These are phyloP conservation scores for Candida insectorum DNA, from an alignment of 805 yeast species.

Conservation along the genomic window DNA sequence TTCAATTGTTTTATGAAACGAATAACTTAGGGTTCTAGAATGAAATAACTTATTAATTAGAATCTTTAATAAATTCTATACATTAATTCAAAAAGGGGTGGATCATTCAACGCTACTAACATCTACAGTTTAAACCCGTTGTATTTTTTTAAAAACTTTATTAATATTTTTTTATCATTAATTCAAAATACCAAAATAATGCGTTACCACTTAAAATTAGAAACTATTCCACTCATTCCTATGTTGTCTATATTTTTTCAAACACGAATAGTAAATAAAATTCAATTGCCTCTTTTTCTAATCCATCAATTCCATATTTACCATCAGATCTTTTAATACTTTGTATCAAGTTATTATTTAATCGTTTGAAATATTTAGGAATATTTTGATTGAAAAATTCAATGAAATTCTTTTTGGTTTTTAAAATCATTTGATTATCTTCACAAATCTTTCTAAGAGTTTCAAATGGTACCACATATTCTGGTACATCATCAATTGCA, in stretches of 20 bases:
- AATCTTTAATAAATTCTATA: no score
- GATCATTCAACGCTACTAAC: no score
- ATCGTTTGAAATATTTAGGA: constrained; percentile 56
- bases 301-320: constrained; percentile 80
- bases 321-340: constrained; percentile 78
- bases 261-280: constrained; percentile 84
- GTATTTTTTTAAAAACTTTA: no score
- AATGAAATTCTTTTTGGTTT: constrained; percentile 71
- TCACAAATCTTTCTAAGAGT: constrained; percentile 78
- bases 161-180: no score
- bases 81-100: no score
- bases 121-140: no score
- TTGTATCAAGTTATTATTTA: constrained; percentile 60
- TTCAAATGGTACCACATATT: constrained; percentile 94
- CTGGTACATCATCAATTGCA: constrained; percentile 96
- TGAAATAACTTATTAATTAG: no score
- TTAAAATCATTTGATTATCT: constrained; percentile 72
- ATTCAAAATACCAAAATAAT: no score
- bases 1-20: no score
- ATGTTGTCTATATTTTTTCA: constrained; percentile 38
- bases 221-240: neutral
- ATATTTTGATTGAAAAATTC: constrained; percentile 80
- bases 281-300: constrained; percentile 86
- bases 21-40: no score
- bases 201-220: no score